phyloP scores from a whole-genome alignment of 441 rosid species.

The Arabidopsis hybrid region DNA sequence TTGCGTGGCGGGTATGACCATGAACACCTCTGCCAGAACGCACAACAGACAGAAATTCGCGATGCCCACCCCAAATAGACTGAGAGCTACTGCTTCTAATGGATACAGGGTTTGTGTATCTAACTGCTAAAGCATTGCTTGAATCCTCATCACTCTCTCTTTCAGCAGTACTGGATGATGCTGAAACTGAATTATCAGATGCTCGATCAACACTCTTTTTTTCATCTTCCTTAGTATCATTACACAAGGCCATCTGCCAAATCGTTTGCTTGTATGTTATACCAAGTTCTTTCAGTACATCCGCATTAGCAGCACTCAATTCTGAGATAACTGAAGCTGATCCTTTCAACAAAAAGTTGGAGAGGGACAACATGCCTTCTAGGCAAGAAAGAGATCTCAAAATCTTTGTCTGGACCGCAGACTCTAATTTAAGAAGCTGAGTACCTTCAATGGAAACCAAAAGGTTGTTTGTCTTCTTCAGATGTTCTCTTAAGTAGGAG shows the following conservation, averaged over 20 bases:
- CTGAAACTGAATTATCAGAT: slow-evolving; percentile 63
- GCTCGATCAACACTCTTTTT: slow-evolving; percentile 64
- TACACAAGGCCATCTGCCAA: slow-evolving; percentile 88
- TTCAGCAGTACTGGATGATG: slow-evolving; percentile 71
- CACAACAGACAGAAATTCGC: slow-evolving; percentile 80
- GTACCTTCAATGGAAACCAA: slow-evolving; percentile 67
- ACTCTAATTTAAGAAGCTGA: slow-evolving; percentile 67
- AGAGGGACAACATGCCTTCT: slow-evolving; percentile 81
- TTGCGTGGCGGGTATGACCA: slow-evolving; percentile 85
- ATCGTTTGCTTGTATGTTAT: slow-evolving; percentile 70
- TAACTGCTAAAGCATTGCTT: slow-evolving; percentile 61
- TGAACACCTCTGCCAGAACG: slow-evolving; percentile 85
- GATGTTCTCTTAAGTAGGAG: slow-evolving; percentile 76
- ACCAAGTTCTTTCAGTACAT: slow-evolving; percentile 89
- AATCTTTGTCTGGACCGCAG: slow-evolving; percentile 60
- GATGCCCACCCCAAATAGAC: slow-evolving; percentile 82
- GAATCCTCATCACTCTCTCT: slow-evolving; percentile 92
- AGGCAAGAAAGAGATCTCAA: slow-evolving; percentile 80
- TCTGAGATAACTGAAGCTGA: slow-evolving; percentile 79
- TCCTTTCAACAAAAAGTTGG: slow-evolving; percentile 86
- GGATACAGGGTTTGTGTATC: slow-evolving; percentile 87
- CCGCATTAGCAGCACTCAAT: slow-evolving; percentile 91
- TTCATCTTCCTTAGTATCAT: slow-evolving; percentile 80
- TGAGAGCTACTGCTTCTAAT: slow-evolving; percentile 72
- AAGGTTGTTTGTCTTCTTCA: slow-evolving; percentile 66